Base-by-base conservation (phyloP, 2,329 filamentous ascomycete species). In the Arthrinium puccinioides region DNA sequence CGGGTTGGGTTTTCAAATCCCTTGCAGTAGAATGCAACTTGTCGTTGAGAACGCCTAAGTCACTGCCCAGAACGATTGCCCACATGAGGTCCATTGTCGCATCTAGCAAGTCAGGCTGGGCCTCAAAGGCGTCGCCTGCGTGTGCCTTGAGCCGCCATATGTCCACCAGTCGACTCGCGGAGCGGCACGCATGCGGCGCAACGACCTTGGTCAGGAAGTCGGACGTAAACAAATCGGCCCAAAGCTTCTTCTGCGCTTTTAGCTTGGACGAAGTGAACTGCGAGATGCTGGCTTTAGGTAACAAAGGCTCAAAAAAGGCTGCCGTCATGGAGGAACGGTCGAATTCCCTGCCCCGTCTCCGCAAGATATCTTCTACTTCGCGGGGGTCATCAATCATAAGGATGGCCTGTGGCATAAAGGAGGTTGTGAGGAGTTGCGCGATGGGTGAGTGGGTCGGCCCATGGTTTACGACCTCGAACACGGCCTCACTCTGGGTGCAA, bases 201-300 rank as follows among this genome's bases (percentile, higher is more conserved):
- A 45, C 40, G 3, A 44, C 44, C 3, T 39, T 25, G 3, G 39
- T 27, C 4, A 50, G 38, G 29, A 48, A 50, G 21, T 45, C 45
- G 3, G 45, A 41, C 9, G 41, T 25, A 44, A 50, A 48, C 11
- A 41, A 31, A 15, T 46, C 44, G 10, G 40, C 23, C 45, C 44
- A 46, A 2, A 26, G 31, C 30, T 41, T 44, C 13, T 37, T 32
- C 37, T 48, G 44, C 3, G 37, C 30, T n/a, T 36, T 44, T 28
- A 34, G 45, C 14, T 39, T 36, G 3, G 40, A 29, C 2, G 36
- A 37, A 4, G 36, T 42, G 9, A 14, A 13, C 28, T 45, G 38
- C 9, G 37, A 38, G 23, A 48, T 44, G 9, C 37, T 45, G 6
- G 42, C 37, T 20, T 42, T 11, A 3, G 32, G 37, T 24, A 39